phyloP scores from a whole-genome alignment of 2,329 filamentous ascomycete genomes.

The Xylariaceae sp. region DNA sequence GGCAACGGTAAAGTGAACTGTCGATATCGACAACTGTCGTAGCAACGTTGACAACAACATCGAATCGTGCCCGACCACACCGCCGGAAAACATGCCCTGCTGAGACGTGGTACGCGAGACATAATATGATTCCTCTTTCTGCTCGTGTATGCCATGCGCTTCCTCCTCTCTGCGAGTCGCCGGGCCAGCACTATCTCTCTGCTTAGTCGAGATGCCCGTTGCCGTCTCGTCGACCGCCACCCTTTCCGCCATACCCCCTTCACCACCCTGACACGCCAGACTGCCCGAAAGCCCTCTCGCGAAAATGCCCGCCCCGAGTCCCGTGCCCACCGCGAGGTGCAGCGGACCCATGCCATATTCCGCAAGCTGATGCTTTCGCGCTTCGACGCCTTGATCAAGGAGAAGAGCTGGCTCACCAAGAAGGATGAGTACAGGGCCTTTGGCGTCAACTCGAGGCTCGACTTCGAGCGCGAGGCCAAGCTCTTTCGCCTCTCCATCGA shows the following conservation, averaged over 20 bases:
- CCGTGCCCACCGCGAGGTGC: constrained; percentile 1
- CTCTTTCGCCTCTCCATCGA: constrained; percentile 47
- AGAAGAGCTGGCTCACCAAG: constrained; percentile 25
- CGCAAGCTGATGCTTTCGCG: constrained; percentile 24
- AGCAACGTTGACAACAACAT: too few species aligned
- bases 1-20: too few species aligned
- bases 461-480: constrained; percentile 43
- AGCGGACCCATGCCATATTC: constrained; percentile 26
- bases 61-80: too few species aligned
- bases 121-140: constrained; percentile 25
- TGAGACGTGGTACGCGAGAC: too few species aligned
- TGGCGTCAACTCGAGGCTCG: constrained; percentile 37
- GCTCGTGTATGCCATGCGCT: constrained; percentile 26
- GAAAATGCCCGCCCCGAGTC: too few species aligned
- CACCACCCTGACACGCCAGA: constrained; percentile 19
- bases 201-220: too few species aligned
- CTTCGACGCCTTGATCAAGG: constrained; percentile 36
- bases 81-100: too few species aligned
- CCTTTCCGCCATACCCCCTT: constrained; percentile 23
- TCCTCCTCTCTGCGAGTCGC: constrained; percentile 21
- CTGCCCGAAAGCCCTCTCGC: constrained; percentile 1
- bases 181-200: constrained; percentile 18
- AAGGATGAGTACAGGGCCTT: constrained; percentile 32
- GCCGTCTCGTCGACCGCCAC: background rate
- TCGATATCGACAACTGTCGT: too few species aligned